Percentiles rank a stretch among this genome's conserved stretches.
phyloP scores from a whole-genome alignment of 441 rosid species.

The Hura crepitans region DNA sequence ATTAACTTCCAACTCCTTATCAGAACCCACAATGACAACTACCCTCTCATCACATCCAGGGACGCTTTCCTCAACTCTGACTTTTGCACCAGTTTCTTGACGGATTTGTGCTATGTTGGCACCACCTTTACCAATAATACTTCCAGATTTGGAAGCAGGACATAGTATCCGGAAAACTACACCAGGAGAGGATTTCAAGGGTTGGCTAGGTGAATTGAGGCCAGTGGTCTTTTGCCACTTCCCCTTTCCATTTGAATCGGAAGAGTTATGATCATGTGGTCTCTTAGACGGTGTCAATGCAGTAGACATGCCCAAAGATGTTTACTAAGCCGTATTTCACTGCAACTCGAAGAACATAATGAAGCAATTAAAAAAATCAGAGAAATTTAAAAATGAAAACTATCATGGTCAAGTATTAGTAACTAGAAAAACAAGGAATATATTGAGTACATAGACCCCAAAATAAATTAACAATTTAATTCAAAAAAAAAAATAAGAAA shows the following conservation, averaged over 20 bases:
- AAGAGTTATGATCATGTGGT: conserved; percentile 34
- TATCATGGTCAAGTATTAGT: background rate
- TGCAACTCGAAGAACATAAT: background rate
- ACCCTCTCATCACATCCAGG: conserved; percentile 61
- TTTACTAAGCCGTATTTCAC: conserved; percentile 13
- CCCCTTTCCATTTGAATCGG: conserved; percentile 46
- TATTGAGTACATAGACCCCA: background rate
- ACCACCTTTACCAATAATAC: conserved; percentile 42
- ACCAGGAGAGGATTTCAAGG: conserved; percentile 27
- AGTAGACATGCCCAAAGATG: conserved; percentile 37
- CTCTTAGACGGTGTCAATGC: conserved; percentile 60
- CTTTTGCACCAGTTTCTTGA: conserved; percentile 49
- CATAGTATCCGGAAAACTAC: conserved; percentile 46
- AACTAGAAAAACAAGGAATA: background rate
- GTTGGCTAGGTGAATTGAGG: conserved; percentile 23
- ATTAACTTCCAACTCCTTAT: conserved; percentile 33
- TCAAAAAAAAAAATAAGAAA: background rate
- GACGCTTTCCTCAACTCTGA: conserved; percentile 51
- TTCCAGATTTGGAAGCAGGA: conserved; percentile 37
- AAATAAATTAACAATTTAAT: background rate
- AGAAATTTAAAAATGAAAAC: background rate
- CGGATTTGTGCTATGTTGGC: conserved; percentile 41
- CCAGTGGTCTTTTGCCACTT: conserved; percentile 43
- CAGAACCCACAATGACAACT: conserved; percentile 39
- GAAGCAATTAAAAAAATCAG: background rate